Base-by-base conservation (phyloP, 1,284 basidiomycete species). In the Entoloma clypeatum region DNA sequence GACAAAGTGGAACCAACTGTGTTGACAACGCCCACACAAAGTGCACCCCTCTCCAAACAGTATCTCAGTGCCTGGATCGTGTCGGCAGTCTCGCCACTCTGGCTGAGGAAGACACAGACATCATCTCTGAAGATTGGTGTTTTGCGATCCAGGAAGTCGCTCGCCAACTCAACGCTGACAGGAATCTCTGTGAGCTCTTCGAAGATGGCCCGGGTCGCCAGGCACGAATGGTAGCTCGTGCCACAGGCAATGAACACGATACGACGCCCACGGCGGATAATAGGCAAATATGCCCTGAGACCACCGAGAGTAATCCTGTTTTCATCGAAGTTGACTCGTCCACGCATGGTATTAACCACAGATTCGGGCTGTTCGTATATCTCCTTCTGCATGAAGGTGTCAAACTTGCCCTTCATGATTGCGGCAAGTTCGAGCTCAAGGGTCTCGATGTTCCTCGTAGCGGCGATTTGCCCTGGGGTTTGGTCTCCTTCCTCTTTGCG, bases 381-480 rank as follows among this genome's bases (percentile, higher is more conserved):
- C 69, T 99, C 96, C 75, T 99, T 99, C 68, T 99, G 95, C 96
- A 99, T 99, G 69, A 99, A 99, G 68, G 96, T 94, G 63, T 95
- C 92, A 64, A 97, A 99, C 65, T 93, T 92, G 63, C 96, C 96
- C 79, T 99, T 99, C 96, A 99, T 99, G 73, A 99, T 99, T 58
- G 96, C 96, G 25, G 95, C 96, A 36, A 99, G 83, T 68, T 99
- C 96, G 58, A 99, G 86, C 71, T 99, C 96, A 58, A 99, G 84
- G 11, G 94, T 97, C 74, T 99, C 96, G 67, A 99, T 99, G 52
- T 83, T 93, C 56, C 96, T 90, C 40, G 93, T 95, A 13, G 93
- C 64, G 60, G 84, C 79, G 38, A 79, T 69, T 53, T 79, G 77
- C 24, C 69, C 66, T 33, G 71, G 71, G 24, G 69, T 74, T 59